Conservation (phyloP, 305 asterid genomes). For the Plantago coronopus region DNA sequence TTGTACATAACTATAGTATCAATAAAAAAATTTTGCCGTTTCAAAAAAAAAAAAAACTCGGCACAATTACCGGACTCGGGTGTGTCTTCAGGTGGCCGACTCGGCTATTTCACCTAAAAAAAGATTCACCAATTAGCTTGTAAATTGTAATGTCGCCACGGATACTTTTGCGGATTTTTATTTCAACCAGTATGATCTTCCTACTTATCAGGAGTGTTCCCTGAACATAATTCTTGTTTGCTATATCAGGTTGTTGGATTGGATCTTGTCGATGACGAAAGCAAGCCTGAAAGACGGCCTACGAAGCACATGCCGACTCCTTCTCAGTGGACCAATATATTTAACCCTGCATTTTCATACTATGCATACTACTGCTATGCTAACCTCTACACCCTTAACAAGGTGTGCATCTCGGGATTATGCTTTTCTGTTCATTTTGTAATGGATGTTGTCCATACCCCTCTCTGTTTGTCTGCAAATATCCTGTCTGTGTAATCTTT, state of each 20-base stretch:
- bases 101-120: too few species aligned
- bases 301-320: slow-evolving; percentile 99
- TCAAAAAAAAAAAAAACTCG: too few species aligned
- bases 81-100: too few species aligned
- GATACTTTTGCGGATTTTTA: too few species aligned
- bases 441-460: neutral
- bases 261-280: slow-evolving; percentile 99
- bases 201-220: neutral
- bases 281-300: slow-evolving; percentile 98
- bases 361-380: slow-evolving; percentile 95
- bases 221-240: slow-evolving; percentile 20
- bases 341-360: slow-evolving; percentile 91
- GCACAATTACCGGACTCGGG: too few species aligned
- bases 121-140: too few species aligned
- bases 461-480: neutral
- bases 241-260: slow-evolving; percentile 83
- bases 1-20: too few species aligned
- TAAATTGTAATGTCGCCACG: too few species aligned
- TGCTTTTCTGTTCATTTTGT: slow-evolving; percentile 2
- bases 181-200: neutral
- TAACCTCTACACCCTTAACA: slow-evolving; percentile 86
- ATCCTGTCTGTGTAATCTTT: neutral
- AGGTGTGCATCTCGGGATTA: slow-evolving; percentile 38
- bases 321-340: slow-evolving; percentile 84
- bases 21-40: too few species aligned